Evolutionary conservation across 805 yeast species (phyloP), one percentile per base, ranked within the genome.

Genomic region (Priceomyces carsonii): DNA sequence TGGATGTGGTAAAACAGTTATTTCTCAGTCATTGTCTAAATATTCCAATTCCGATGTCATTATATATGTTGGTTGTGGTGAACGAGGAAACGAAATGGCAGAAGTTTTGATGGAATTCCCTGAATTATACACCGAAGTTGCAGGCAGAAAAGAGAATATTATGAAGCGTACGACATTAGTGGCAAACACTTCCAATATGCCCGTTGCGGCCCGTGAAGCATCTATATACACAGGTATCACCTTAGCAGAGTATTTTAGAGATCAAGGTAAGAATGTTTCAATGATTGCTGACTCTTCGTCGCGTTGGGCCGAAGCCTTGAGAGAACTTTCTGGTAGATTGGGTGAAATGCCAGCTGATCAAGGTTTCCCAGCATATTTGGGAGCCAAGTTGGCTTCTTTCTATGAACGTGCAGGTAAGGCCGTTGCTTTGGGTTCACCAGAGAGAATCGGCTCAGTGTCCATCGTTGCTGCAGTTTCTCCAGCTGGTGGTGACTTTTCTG

Each of bases 281-380:
- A 93, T 93, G 98, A 93, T 93, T 84, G 99, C 99, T 42, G 99
- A 93, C 67, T 93, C 99, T 5, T 91, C 98, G 21, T 90, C 97
- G 20, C 90, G 99, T 77, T 93, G 99, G 99, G 99, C 99, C 29
- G 99, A 93, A 75, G 99, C 99, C 44, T 78, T 93, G 63, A 90
- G 99, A 83, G 99, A 93, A 79, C 85, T 93, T 64, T 90, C 98
- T 35, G 99, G 99, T 79, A 95, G 99, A 79, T 77, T 93, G 65
- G 99, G 99, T 71, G 99, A 93, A 77, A 93, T 93, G 99, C 99
- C 99, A 62, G 99, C 99, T 44, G 99, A 93, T 71, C 99, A 95
- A 76, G 99, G 99, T 76, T 93, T 90, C 93, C 99, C 99, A 43
- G 99, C 99, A 34, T 93, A 93, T 65, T 77, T 93, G 64, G 99